These are phyloP conservation scores for Myriosclerotinia duriaeana DNA, from an alignment of 2,329 filamentous ascomycete species.

Conservation along the genomic window DNA sequence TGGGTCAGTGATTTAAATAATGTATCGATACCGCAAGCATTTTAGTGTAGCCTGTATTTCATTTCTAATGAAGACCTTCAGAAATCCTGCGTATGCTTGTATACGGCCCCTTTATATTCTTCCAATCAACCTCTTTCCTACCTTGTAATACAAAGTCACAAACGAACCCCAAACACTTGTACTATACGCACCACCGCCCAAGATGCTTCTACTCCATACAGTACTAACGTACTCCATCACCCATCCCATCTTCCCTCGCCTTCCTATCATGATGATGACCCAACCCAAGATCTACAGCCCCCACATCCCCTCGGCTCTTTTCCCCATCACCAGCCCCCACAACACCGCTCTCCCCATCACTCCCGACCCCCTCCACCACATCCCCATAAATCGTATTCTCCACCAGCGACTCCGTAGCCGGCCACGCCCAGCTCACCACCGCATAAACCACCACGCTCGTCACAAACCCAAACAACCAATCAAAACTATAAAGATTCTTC, in stretches of 20 bases:
- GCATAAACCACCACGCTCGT: conserved; percentile 57
- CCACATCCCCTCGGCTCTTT: conserved; percentile 29
- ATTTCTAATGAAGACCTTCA: neutral
- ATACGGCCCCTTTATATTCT: neutral
- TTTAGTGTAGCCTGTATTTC: neutral
- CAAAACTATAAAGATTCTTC: conserved; percentile 59
- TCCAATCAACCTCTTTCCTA: neutral
- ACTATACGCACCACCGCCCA: neutral
- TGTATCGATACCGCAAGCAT: neutral
- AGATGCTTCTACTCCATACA: neutral
- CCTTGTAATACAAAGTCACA: neutral
- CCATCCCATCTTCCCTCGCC: neutral
- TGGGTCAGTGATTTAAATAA: neutral
- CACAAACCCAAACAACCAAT: conserved; percentile 64
- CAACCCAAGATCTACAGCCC: conserved; percentile 26
- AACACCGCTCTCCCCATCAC: neutral
- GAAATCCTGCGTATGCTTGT: neutral
- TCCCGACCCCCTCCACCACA: conserved; percentile 23
- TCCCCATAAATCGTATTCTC: conserved; percentile 44
- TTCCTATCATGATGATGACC: neutral
- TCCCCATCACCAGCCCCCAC: neutral
- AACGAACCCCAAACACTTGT: neutral
- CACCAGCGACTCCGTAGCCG: conserved; percentile 52
- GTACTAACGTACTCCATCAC: neutral
- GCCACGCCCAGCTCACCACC: conserved; percentile 49